These are phyloP conservation scores for Catenaria anguillulae DNA, from an alignment of 371 early-diverging fungal species.

Conservation along the genomic window DNA sequence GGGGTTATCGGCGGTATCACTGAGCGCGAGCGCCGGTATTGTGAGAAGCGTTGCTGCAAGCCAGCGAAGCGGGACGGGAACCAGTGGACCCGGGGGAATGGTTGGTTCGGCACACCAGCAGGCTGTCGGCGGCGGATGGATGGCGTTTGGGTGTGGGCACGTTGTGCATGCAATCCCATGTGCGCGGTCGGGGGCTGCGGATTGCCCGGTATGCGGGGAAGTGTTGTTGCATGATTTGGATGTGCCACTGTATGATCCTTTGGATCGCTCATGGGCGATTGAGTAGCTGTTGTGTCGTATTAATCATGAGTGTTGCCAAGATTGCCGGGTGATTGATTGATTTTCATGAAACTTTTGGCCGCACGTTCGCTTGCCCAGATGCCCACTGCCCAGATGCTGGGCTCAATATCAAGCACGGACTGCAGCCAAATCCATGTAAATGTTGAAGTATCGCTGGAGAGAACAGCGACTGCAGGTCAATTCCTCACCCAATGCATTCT, in stretches of 20 bases:
- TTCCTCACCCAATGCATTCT: too few species aligned
- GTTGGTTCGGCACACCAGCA: neutral
- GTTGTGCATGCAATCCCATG: neutral
- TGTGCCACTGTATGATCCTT: neutral
- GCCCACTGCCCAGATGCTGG: too few species aligned
- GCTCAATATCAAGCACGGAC: too few species aligned
- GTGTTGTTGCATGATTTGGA: neutral
- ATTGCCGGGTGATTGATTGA: too few species aligned
- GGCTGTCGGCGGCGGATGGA: neutral
- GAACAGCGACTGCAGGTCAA: too few species aligned
- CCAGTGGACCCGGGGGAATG: neutral
- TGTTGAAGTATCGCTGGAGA: too few species aligned
- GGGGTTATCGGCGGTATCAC: neutral
- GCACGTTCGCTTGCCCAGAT: too few species aligned
- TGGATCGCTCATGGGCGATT: neutral
- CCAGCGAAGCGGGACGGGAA: neutral
- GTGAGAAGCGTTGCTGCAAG: too few species aligned
- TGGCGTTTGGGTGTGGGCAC: neutral
- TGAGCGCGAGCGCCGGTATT: neutral
- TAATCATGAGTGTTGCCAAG: too few species aligned
- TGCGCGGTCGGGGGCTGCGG: neutral
- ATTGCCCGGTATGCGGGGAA: neutral
- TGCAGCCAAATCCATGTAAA: too few species aligned
- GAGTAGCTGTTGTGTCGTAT: too few species aligned
- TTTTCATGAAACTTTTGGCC: too few species aligned